Evolutionary conservation across 768 basidiomycete genomes (phyloP).

Genomic region (Crucibulum laeve): DNA sequence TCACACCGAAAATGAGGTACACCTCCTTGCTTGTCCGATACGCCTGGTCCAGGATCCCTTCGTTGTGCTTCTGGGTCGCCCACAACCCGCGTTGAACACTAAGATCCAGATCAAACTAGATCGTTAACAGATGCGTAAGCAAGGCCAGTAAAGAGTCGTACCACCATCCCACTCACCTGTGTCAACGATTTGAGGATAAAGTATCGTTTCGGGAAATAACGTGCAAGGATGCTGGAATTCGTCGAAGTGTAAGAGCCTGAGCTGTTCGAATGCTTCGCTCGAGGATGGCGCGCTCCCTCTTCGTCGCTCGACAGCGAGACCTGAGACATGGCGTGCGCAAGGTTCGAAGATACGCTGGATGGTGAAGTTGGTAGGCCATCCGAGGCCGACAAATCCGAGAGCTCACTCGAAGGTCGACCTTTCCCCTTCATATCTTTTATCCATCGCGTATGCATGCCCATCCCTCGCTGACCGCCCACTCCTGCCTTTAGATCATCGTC

Average conservation of each 20-base stretch:
- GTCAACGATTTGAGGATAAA: constrained; percentile 91
- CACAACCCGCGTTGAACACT: constrained; percentile 78
- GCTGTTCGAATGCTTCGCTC: constrained; percentile 42
- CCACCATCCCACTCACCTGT: constrained; percentile 52
- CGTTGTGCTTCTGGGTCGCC: constrained; percentile 94
- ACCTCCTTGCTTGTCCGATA: constrained; percentile 89
- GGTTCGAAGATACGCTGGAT: constrained; percentile 19
- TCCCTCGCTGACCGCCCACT: constrained; percentile 87
- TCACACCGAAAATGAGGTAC: constrained; percentile 86
- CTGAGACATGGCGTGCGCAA: constrained; percentile 19
- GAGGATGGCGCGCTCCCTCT: constrained; percentile 17
- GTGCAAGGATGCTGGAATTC: constrained; percentile 71
- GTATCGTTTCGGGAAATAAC: constrained; percentile 82
- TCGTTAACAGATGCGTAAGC: constrained; percentile 5
- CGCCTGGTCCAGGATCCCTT: constrained; percentile 87
- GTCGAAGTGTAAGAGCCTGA: constrained; percentile 77
- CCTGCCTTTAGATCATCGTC: constrained; percentile 88
- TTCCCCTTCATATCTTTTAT: constrained; percentile 57
- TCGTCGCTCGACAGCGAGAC: constrained; percentile 40
- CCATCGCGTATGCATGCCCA: constrained; percentile 81
- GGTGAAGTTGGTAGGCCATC: constrained; percentile 17
- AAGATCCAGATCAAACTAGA: constrained; percentile 70
- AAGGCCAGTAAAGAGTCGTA: neutral
- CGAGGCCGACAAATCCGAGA: constrained; percentile 13
- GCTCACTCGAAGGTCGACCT: constrained; percentile 16